These are phyloP conservation scores for Microthlaspi erraticum DNA, from an alignment of 345 rosid species.

Conservation along the genomic window DNA sequence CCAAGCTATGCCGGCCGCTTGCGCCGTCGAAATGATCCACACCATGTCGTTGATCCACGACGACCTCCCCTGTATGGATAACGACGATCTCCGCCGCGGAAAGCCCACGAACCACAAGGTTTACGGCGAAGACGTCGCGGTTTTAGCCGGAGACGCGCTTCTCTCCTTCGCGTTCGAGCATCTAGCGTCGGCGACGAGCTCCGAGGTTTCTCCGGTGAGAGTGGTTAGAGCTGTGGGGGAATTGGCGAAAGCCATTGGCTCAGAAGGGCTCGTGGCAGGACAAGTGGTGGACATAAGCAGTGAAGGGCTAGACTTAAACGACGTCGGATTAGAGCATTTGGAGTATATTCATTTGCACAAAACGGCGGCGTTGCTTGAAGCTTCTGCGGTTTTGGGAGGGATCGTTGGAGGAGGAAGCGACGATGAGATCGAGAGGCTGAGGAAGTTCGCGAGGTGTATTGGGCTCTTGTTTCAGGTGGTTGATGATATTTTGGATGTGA, in stretches of 20 bases:
- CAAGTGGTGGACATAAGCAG: constrained; percentile 81
- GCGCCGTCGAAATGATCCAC: constrained; percentile 93
- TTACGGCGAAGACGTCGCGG: constrained; percentile 82
- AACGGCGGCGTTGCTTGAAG: constrained; percentile 86
- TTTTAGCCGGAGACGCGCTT: constrained; percentile 91
- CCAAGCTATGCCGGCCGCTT: constrained; percentile 82
- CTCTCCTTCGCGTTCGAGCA: constrained; percentile 82
- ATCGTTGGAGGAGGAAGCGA: constrained; percentile 79
- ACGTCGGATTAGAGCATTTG: constrained; percentile 67
- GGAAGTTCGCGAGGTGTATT: constrained; percentile 71
- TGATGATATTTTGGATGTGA: constrained; percentile 94
- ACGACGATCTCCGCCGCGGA: constrained; percentile 95
- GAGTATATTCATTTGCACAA: constrained; percentile 90
- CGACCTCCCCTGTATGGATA: constrained; percentile 94
- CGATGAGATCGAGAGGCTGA: constrained; percentile 71
- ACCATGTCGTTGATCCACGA: constrained; percentile 97
- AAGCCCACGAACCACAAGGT: constrained; percentile 90
- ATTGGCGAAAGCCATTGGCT: constrained; percentile 68
- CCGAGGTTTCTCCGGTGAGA: constrained; percentile 51
- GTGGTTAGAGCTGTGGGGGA: constrained; percentile 69
- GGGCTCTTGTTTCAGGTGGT: constrained; percentile 94
- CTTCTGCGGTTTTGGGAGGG: constrained; percentile 76
- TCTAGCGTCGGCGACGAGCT: constrained; percentile 55
- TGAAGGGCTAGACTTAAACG: constrained; percentile 55
- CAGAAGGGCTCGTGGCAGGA: constrained; percentile 82